phyloP scores from a whole-genome alignment of 2,329 filamentous ascomycete genomes.

The Xenoacremonium recifei region DNA sequence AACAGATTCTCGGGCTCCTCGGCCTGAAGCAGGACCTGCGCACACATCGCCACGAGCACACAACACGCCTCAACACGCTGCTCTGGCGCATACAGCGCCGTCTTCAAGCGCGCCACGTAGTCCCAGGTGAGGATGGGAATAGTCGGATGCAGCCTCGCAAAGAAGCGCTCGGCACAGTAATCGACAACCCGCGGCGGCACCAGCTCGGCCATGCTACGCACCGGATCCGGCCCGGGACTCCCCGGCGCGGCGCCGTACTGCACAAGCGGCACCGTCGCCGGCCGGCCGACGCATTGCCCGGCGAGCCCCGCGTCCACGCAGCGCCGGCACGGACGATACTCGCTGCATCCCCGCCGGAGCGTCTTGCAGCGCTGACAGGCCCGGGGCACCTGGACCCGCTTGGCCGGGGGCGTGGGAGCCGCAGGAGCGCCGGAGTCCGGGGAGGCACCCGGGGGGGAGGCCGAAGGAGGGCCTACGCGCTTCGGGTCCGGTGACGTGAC shows the following conservation, averaged over 20 bases:
- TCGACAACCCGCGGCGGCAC: slow-evolving; percentile 34
- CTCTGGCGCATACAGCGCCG: slow-evolving; percentile 18
- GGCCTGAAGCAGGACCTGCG: slow-evolving; percentile 41
- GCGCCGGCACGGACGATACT: slow-evolving; percentile 41
- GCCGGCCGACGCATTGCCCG: slow-evolving; percentile 34
- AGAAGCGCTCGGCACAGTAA: slow-evolving; percentile 39
- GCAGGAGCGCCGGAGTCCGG: no score
- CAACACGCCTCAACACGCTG: slow-evolving; percentile 33
- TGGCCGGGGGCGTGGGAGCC: slow-evolving; percentile 24
- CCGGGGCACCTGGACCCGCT: slow-evolving; percentile 41
- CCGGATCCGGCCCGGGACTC: slow-evolving; percentile 2
- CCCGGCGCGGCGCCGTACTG: slow-evolving; percentile 1
- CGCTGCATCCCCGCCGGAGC: slow-evolving; percentile 43
- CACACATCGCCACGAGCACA: slow-evolving; percentile 38
- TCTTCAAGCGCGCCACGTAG: slow-evolving; percentile 33
- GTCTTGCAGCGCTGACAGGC: slow-evolving; percentile 43
- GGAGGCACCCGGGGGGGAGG: no score
- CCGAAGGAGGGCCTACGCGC: no score
- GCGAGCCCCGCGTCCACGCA: slow-evolving; percentile 41
- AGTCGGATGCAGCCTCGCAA: slow-evolving; percentile 38
- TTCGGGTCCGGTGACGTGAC: not conserved
- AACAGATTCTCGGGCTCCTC: slow-evolving; percentile 34
- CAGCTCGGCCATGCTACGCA: slow-evolving; percentile 31
- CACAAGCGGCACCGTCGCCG: slow-evolving; percentile 7
- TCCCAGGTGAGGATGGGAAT: slow-evolving; percentile 41